Conservation (phyloP, 371 early-diverging fungal species). For the Mucor plumbeus region DNA sequence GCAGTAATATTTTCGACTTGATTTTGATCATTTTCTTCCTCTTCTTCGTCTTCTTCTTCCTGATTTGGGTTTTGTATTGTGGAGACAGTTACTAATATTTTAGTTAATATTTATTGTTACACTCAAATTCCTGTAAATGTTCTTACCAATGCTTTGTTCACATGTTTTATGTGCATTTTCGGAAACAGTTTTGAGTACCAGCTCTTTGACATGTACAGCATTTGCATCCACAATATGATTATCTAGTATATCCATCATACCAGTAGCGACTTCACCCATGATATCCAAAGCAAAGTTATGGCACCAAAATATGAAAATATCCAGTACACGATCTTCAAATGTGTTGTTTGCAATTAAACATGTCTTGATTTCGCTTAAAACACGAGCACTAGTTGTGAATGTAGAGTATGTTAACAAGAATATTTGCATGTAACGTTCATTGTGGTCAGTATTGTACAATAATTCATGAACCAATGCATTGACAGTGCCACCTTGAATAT, state of each 20-base stretch:
- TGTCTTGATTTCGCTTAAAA: constrained; percentile 60
- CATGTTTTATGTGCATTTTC: constrained; percentile 32
- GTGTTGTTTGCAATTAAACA: constrained; percentile 10
- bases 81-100: neutral
- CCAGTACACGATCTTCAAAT: constrained; percentile 18
- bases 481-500: constrained; percentile 61
- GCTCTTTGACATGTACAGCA: constrained; percentile 23
- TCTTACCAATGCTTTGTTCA: constrained; percentile 9
- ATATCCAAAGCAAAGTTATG: constrained; percentile 36
- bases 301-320: constrained; percentile 40
- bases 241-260: constrained; percentile 44
- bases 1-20: constrained; percentile 29
- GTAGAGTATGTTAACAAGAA: constrained; percentile 65
- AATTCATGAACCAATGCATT: constrained; percentile 73
- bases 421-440: constrained; percentile 34
- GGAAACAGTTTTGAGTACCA: constrained; percentile 38
- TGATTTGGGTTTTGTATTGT: neutral
- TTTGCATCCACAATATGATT: constrained; percentile 3
- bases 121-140: neutral
- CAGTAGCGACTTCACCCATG: constrained; percentile 50
- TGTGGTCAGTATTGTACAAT: constrained; percentile 36
- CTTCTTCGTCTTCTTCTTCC: constrained; percentile 2
- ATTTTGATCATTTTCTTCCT: neutral
- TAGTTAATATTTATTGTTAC: constrained; percentile 1
- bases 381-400: constrained; percentile 56